Percentiles rank a stretch among this genome's conserved stretches.
Evolutionary conservation across 1,284 basidiomycete species (phyloP).

Genomic region (Moesziomyces globuligerus): DNA sequence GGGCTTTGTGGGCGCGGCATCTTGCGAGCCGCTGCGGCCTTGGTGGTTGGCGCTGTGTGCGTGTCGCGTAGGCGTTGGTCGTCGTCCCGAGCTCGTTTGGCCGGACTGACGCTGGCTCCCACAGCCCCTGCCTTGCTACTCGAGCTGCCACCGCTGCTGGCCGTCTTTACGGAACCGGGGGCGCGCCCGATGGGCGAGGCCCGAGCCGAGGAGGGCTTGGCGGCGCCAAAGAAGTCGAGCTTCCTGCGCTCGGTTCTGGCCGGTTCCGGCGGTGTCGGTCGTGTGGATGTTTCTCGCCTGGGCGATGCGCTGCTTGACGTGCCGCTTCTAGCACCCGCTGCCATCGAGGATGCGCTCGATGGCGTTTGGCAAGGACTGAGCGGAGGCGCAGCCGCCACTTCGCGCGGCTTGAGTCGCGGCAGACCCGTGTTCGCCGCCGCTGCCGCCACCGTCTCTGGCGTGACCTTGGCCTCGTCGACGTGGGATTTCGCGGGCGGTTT

Average conservation of each 20-base stretch:
- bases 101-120: neutral
- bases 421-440: neutral
- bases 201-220: neutral
- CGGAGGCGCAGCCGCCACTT: slow-evolving; percentile 29
- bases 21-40: no score
- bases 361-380: slow-evolving; percentile 1
- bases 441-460: neutral
- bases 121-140: no score
- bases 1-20: no score
- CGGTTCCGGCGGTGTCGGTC: slow-evolving; percentile 29
- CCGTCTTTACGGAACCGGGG: neutral
- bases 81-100: neutral
- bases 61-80: no score
- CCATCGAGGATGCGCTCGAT: neutral
- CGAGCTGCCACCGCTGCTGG: neutral
- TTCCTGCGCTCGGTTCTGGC: slow-evolving; percentile 19
- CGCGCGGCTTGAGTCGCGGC: slow-evolving; percentile 21
- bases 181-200: slow-evolving; percentile 1
- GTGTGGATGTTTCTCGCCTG: slow-evolving; percentile 1
- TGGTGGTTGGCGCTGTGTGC: no score
- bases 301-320: neutral
- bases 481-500: slow-evolving; percentile 2
- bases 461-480: neutral
- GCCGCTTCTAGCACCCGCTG: neutral
- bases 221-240: slow-evolving; percentile 34